These are phyloP conservation scores for Protoeuglena noctilucae DNA, from an alignment of 139 green algal genomes.

Conservation along the genomic window DNA sequence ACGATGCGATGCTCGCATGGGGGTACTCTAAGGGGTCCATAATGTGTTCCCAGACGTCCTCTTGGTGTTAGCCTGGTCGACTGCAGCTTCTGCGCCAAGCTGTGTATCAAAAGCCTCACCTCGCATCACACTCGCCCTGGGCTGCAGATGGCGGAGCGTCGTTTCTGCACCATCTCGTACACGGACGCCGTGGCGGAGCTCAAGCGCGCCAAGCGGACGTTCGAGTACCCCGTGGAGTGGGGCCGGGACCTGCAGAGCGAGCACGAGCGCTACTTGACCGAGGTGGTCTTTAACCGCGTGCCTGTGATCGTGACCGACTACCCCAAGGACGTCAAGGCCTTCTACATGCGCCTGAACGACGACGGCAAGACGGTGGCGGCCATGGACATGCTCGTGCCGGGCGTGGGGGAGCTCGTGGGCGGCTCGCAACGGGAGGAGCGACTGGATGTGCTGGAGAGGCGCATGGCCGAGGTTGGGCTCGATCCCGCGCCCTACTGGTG, in stretches of 20 bases:
- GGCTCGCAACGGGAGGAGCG: constrained; percentile 79
- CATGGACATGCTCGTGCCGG: constrained; percentile 96
- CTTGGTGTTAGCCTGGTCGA: no score
- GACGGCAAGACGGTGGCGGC: constrained; percentile 93
- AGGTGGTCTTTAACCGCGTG: constrained; percentile 83
- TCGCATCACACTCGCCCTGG: neutral
- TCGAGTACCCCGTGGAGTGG: constrained; percentile 69
- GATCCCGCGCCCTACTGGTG: constrained; percentile 59
- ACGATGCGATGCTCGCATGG: no score
- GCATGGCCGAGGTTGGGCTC: constrained; percentile 55
- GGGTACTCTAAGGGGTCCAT: no score
- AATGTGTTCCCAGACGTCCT: no score
- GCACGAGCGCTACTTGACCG: constrained; percentile 88
- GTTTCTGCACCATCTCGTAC: constrained; percentile 80
- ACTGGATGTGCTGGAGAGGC: constrained; percentile 43
- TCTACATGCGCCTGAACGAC: constrained; percentile 97
- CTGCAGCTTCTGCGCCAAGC: no score
- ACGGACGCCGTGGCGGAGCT: constrained; percentile 86
- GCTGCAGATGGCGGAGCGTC: constrained; percentile 48
- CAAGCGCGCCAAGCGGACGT: constrained; percentile 66
- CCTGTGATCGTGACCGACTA: constrained; percentile 96
- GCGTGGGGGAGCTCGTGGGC: constrained; percentile 81
- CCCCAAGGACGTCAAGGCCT: constrained; percentile 89
- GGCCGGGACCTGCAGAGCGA: constrained; percentile 78
- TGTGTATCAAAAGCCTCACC: no score